Conservation (phyloP, 306 rosid species). For the Malus sieversii region DNA sequence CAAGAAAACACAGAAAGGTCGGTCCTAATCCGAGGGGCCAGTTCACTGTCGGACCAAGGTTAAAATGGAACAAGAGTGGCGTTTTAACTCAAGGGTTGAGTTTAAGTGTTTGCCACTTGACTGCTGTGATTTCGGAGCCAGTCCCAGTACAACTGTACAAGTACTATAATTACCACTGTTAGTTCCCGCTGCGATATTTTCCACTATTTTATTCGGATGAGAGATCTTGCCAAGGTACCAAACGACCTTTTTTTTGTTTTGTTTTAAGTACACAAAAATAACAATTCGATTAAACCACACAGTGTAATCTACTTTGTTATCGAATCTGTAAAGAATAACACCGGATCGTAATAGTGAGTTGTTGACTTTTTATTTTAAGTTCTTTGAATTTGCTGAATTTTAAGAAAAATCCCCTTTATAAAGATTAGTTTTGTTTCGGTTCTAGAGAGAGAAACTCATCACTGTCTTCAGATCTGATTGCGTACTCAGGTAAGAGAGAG, state of each 20-base stretch:
- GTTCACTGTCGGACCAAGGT: neutral
- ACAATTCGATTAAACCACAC: too few relatives aligned
- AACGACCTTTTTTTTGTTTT: neutral
- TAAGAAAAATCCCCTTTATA: neutral
- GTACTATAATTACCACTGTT: neutral
- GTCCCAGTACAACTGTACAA: neutral
- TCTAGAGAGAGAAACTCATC: neutral
- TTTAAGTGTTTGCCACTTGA: neutral
- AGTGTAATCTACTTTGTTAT: too few relatives aligned
- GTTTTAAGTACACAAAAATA: too few relatives aligned
- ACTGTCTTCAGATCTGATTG: slow-evolving; percentile 1
- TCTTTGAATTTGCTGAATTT: neutral
- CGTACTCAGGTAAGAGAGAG: neutral
- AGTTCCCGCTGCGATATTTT: neutral
- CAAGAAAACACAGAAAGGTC: neutral
- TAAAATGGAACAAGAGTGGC: neutral
- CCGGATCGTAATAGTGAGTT: neutral
- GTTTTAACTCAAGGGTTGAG: neutral
- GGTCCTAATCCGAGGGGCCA: neutral
- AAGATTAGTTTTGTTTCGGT: neutral
- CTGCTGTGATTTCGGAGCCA: neutral
- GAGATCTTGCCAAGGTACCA: neutral
- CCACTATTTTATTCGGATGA: neutral
- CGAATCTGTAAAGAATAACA: too few relatives aligned
- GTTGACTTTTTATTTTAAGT: neutral